Evolutionary conservation across 2,329 filamentous ascomycete species (phyloP), one percentile per base, ranked within the genome.

Genomic region (Cladobotryum protrusum): DNA sequence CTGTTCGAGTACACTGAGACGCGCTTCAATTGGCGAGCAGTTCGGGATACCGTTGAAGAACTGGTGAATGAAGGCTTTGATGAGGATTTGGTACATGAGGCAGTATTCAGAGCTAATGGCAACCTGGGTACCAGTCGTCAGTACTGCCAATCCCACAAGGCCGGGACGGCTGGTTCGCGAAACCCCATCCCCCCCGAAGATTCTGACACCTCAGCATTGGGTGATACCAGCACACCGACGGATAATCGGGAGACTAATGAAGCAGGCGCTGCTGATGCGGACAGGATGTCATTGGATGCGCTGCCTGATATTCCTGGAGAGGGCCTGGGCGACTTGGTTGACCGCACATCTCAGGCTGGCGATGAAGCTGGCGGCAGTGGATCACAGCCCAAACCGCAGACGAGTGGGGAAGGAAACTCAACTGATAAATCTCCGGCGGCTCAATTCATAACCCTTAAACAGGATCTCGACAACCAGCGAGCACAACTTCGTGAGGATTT

Each of bases 21-120:
- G 1, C 66, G 68, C 2, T 82, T 80, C 56, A 64, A 69, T 47
- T 82, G 79, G 78, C 50, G 54, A 14, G 48, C 56, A 8, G 57
- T 64, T 45, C 61, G 61, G 4, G 52, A 49, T 13, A 59, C 62
- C 3, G 60, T 70, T 4, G 61, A 56, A 17, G 67, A 69, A 17
- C 59, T 73, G 17, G 48, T 64, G 4, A 58, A 57, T 18, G 60
- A 60, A 11, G 63, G 61, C 1, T 67, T 66, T 42, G 74, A 82
- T 17, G 71, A 78, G 40, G 79, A 81, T 12, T 73, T 96, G 47
- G 85, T 79, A 6, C 77, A 79, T 32, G 92, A 97, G 67, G 90
- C 88, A 29, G 71, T 93, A 0, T 96, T 89, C 65, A 83, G 92
- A 48, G 88, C 88, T 59, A 86, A 89, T 60, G 88, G 89, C 49